phyloP scores from a whole-genome alignment of 331 rosid genomes.

The Malus hybrid region DNA sequence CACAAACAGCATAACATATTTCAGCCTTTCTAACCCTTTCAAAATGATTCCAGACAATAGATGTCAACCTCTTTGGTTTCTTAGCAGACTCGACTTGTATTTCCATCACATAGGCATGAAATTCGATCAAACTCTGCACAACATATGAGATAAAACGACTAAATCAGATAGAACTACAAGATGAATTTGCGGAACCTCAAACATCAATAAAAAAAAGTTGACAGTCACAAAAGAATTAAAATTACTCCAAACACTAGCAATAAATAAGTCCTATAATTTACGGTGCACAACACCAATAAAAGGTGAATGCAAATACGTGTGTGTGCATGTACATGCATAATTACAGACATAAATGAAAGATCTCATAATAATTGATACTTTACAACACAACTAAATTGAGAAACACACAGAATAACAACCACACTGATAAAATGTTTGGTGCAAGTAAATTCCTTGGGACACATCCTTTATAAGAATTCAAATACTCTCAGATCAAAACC shows the following conservation, averaged over 20 bases:
- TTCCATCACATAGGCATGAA: slow-evolving; percentile 60
- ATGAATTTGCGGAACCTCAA: neutral
- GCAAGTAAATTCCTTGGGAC: neutral
- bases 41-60: too few relatives aligned
- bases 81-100: slow-evolving; percentile 36
- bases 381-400: neutral
- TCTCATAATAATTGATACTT: neutral
- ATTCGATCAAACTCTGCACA: slow-evolving; percentile 30
- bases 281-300: neutral
- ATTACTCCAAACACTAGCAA: too few relatives aligned
- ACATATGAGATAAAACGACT: slow-evolving; percentile 5
- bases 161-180: slow-evolving; percentile 4
- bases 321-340: neutral
- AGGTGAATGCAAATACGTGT: neutral
- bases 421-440: neutral
- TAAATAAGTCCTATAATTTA: too few relatives aligned
- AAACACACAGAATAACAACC: neutral
- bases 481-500: neutral
- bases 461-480: neutral
- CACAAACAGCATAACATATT: too few relatives aligned
- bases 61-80: too few relatives aligned
- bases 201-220: neutral
- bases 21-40: too few relatives aligned
- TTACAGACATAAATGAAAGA: neutral
- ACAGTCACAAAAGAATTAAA: too few relatives aligned